Base-by-base conservation (phyloP, 2,329 filamentous ascomycete genomes). In the Colletotrichum cordylinicola region DNA sequence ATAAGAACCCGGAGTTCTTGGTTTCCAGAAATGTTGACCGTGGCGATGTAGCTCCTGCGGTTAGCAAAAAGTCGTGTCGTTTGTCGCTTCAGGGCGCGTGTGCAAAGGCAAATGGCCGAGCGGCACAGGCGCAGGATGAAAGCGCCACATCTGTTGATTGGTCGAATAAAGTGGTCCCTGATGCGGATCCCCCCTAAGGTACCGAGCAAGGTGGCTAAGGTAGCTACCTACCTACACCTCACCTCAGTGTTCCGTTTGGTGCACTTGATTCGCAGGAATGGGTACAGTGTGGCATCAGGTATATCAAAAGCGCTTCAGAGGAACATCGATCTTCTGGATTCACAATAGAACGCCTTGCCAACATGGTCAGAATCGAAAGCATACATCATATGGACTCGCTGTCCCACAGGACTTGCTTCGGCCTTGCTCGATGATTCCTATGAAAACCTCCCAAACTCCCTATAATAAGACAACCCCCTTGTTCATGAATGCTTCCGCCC, bases 41-140 rank as follows among this genome's bases (percentile, higher is more conserved):
- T 69, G 73, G 35, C 48, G 80, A 80, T 78, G 79, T 77, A 80
- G 80, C 79, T 52, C n/a, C 16, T 24, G n/a, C 6, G 60, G 24
- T 35, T 55, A 15, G 31, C 6, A 48, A 27, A 58, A 65, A 33
- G 35, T 64, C 58, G 72, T 43, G 72, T 74, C 35, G 67, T 43
- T 70, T 62, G 24, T 35, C 35, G 56, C 61, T n/a, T 64, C 33
- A 74, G 67, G 56, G 27, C 72, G 72, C 29, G 43, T 58, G 33
- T 65, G 43, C 43, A 70, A 64, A 73, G 43, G 67, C 56, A 61
- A 43, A 74, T 33, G 71, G 43, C 15, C 27, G 52, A 58, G 39
- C 58, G 58, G 58, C 66, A 60, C 66, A 73, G 39, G 66, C 29
- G 24, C 55, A 35, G 29, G 56, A 52, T 48, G 35, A 68, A 33